Evolutionary conservation across 2,329 filamentous ascomycete species (phyloP).

Genomic region (Lecanoromycetidae sp.): DNA sequence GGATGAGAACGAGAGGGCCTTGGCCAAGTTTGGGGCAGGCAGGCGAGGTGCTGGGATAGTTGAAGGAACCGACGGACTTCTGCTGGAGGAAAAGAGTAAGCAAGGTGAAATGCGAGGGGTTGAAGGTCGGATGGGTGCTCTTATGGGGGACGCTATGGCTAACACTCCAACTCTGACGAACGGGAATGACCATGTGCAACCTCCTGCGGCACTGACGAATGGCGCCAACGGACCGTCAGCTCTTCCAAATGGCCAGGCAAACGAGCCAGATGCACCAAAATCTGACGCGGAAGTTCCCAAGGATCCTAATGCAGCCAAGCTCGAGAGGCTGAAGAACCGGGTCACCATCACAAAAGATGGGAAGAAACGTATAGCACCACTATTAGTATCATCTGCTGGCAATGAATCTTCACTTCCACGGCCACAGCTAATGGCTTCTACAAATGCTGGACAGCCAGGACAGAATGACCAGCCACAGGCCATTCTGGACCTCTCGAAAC

Average conservation of each 20-base stretch:
- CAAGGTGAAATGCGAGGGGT: slow-evolving; percentile 79
- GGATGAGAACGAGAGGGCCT: slow-evolving; percentile 81
- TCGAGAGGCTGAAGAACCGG: slow-evolving; percentile 69
- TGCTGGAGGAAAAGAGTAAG: slow-evolving; percentile 83
- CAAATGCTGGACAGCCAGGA: slow-evolving; percentile 42
- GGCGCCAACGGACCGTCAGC: not conserved
- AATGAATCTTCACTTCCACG: slow-evolving; percentile 82
- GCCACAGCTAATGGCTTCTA: slow-evolving; percentile 71
- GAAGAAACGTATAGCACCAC: slow-evolving; percentile 85
- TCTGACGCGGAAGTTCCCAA: not conserved
- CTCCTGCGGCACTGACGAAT: slow-evolving; percentile 1
- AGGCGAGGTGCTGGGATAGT: slow-evolving; percentile 80
- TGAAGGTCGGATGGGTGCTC: slow-evolving; percentile 91
- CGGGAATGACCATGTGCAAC: slow-evolving; percentile 6
- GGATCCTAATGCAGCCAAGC: slow-evolving; percentile 37
- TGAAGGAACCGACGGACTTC: slow-evolving; percentile 79
- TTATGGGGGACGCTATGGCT: slow-evolving; percentile 71
- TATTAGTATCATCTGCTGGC: slow-evolving; percentile 80
- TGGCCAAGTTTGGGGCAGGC: slow-evolving; percentile 85
- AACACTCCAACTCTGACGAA: slow-evolving; percentile 20
- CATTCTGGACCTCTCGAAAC: slow-evolving; percentile 80
- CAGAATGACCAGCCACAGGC: slow-evolving; percentile 58
- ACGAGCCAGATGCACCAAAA: slow-evolving; percentile 1
- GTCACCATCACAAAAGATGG: slow-evolving; percentile 94
- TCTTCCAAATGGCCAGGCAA: not conserved